phyloP scores from a whole-genome alignment of 2,329 filamentous ascomycete species.

The Coniella vitis region DNA sequence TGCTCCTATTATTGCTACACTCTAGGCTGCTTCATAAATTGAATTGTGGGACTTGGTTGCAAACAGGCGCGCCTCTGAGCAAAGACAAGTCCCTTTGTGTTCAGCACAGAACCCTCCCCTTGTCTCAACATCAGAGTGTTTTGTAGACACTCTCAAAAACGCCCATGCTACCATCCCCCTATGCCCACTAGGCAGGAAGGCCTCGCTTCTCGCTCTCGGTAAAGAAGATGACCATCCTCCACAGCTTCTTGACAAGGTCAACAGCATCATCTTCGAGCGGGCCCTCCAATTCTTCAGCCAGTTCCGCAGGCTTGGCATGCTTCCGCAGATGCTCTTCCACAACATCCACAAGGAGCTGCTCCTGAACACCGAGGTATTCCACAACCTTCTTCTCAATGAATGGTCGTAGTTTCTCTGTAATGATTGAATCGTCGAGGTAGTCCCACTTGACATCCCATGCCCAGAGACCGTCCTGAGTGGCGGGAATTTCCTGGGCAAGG shows the following conservation, averaged over 20 bases:
- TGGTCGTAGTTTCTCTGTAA: slow-evolving; percentile 80
- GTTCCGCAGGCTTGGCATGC: slow-evolving; percentile 65
- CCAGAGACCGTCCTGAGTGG: slow-evolving; percentile 80
- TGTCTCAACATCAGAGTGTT: too few relatives aligned
- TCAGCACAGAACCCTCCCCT: too few relatives aligned
- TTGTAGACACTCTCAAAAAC: too few relatives aligned
- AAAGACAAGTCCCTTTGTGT: too few relatives aligned
- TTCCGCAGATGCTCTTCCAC: slow-evolving; percentile 81
- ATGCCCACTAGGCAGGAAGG: slow-evolving; percentile 57
- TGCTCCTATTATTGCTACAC: too few relatives aligned
- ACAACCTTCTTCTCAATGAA: slow-evolving; percentile 99
- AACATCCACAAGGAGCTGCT: slow-evolving; percentile 89
- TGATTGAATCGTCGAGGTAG: slow-evolving; percentile 71
- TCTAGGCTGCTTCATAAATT: too few relatives aligned
- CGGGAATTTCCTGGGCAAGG: slow-evolving; percentile 84
- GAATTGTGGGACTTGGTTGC: too few relatives aligned
- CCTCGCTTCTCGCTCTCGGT: slow-evolving; percentile 90
- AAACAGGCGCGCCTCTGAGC: too few relatives aligned
- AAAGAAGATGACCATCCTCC: slow-evolving; percentile 98
- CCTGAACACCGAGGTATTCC: slow-evolving; percentile 91
- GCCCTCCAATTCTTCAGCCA: slow-evolving; percentile 82
- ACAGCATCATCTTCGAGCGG: slow-evolving; percentile 93
- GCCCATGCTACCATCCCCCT: too few relatives aligned
- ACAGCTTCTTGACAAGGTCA: slow-evolving; percentile 89
- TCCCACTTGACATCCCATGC: slow-evolving; percentile 92